phyloP scores from a whole-genome alignment of 129 eudicot genomes.

The Pittosporum tobira region DNA sequence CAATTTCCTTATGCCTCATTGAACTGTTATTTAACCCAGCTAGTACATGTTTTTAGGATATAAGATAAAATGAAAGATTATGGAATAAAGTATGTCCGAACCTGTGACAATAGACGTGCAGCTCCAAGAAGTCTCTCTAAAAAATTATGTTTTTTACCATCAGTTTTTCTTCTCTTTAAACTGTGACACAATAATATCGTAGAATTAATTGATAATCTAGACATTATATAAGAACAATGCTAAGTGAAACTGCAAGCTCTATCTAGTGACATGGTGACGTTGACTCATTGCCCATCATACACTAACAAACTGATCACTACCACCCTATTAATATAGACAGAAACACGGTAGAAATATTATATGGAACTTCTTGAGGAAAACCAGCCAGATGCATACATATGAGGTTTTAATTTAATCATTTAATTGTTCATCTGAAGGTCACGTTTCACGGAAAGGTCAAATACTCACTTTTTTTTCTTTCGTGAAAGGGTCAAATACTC shows the following conservation, averaged over 20 bases:
- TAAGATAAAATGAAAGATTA: too few species aligned
- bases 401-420: too few species aligned
- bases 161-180: slow-evolving; percentile 58
- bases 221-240: background rate
- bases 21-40: background rate
- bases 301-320: too few species aligned
- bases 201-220: background rate
- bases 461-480: too few species aligned
- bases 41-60: background rate
- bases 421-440: too few species aligned
- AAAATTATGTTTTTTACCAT: slow-evolving; percentile 44
- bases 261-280: background rate
- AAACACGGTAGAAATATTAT: too few species aligned
- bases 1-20: background rate
- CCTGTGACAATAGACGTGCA: slow-evolving; percentile 71
- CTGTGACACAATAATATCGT: slow-evolving; percentile 17
- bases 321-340: too few species aligned
- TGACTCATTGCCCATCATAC: too few species aligned
- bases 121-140: slow-evolving; percentile 67
- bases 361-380: too few species aligned
- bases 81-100: background rate
- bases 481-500: too few species aligned
- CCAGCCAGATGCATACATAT: too few species aligned
- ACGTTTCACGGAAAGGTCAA: too few species aligned
- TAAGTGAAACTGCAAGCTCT: background rate